phyloP scores from a whole-genome alignment of 2,329 filamentous ascomycete species.

The Dendryphion nanum region DNA sequence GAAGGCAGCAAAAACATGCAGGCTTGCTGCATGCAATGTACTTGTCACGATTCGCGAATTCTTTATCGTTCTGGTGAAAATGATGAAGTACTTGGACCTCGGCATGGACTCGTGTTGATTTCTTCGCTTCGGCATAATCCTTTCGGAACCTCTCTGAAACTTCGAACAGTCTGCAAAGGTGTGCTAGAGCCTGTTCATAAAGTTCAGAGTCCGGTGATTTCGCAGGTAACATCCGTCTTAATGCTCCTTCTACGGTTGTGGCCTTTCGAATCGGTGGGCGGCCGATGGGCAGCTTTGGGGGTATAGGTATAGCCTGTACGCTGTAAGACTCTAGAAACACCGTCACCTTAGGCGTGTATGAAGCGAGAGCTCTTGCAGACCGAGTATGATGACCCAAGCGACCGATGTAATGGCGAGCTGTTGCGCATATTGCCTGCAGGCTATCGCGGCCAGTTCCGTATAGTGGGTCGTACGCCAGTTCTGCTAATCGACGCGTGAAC shows the following conservation, averaged over 20 bases:
- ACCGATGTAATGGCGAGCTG: constrained; percentile 45
- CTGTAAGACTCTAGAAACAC: constrained; percentile 33
- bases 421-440: constrained; percentile 19
- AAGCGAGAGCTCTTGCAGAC: constrained; percentile 39
- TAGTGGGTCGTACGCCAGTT: constrained; percentile 5
- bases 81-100: constrained; percentile 51
- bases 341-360: constrained; percentile 27
- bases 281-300: constrained; percentile 14
- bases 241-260: constrained; percentile 19
- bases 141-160: constrained; percentile 21
- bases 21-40: constrained; percentile 55
- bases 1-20: constrained; percentile 51
- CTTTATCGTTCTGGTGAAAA: constrained; percentile 36
- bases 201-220: constrained; percentile 13
- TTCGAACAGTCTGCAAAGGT: constrained; percentile 28
- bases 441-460: constrained; percentile 10
- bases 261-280: constrained; percentile 13
- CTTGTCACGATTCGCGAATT: constrained; percentile 41
- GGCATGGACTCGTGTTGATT: constrained; percentile 41
- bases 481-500: not conserved
- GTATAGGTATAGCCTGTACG: constrained; percentile 13
- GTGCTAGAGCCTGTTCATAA: constrained; percentile 10
- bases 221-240: constrained; percentile 26
- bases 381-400: constrained; percentile 47
- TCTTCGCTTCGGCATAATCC: constrained; percentile 22